A percentile compares a stretch with the other conserved stretches of the same genome.
Evolutionary conservation across 768 basidiomycete species (phyloP).

Genomic region (Tricholoma sp.): DNA sequence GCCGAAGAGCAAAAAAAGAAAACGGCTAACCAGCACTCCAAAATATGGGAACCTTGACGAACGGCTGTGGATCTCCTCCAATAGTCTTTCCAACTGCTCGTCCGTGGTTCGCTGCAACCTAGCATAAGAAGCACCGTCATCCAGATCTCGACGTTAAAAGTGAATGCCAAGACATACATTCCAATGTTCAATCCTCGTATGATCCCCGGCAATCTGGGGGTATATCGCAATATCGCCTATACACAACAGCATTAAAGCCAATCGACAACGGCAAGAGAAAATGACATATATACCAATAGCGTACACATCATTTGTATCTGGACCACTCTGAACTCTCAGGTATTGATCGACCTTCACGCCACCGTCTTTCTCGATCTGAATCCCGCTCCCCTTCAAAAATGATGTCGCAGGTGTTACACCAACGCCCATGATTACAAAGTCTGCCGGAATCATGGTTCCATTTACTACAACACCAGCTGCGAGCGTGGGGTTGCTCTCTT

Average conservation of each 20-base stretch:
- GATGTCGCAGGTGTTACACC: slow-evolving; percentile 82
- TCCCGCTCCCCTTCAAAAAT: slow-evolving; percentile 68
- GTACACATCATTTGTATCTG: slow-evolving; percentile 49
- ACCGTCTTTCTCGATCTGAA: slow-evolving; percentile 69
- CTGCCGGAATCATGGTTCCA: slow-evolving; percentile 60
- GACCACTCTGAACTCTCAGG: slow-evolving; percentile 48
- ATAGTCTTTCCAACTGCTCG: slow-evolving; percentile 80
- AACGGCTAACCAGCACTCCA: slow-evolving; percentile 78
- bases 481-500: slow-evolving; percentile 44
- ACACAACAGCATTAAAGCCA: neutral
- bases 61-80: slow-evolving; percentile 58
- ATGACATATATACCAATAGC: slow-evolving; percentile 51
- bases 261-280: neutral
- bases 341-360: slow-evolving; percentile 76
- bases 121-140: neutral
- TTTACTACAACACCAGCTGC: slow-evolving; percentile 65
- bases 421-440: slow-evolving; percentile 81
- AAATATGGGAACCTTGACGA: slow-evolving; percentile 78
- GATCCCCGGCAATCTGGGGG: slow-evolving; percentile 53
- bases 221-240: slow-evolving; percentile 79
- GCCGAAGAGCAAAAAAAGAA: neutral
- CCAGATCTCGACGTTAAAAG: neutral
- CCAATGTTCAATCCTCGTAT: slow-evolving; percentile 83
- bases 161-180: slow-evolving; percentile 44
- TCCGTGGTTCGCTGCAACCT: slow-evolving; percentile 86